phyloP scores from a whole-genome alignment of 345 rosid species.

The Bretschneidera sinensis region DNA sequence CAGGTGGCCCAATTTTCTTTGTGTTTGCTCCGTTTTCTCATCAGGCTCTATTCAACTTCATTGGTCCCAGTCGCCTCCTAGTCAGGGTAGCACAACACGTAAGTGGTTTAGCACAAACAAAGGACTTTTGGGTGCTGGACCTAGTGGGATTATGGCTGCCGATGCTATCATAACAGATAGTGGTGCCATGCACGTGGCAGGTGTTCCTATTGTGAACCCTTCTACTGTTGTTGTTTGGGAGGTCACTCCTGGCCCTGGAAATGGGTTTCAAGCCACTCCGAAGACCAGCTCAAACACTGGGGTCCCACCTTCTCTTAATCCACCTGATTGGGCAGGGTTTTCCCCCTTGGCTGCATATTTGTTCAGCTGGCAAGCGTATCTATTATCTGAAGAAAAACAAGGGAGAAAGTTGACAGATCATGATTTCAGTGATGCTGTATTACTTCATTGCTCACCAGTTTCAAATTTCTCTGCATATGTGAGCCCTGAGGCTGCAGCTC shows the following conservation, averaged over 20 bases:
- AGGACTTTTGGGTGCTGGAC: conserved; percentile 99
- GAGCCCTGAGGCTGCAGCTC: conserved; percentile 97
- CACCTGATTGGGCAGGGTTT: conserved; percentile 94
- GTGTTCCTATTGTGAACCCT: conserved; percentile 98
- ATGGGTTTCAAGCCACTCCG: conserved; percentile 79
- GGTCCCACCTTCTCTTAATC: conserved; percentile 81
- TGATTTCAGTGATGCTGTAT: conserved; percentile 54
- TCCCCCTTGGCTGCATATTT: conserved; percentile 95
- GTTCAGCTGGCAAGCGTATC: conserved; percentile 95
- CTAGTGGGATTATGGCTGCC: conserved; percentile 99
- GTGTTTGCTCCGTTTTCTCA: conserved; percentile 95
- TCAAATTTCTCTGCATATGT: conserved; percentile 99
- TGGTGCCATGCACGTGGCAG: conserved; percentile 98
- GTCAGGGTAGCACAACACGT: conserved; percentile 55
- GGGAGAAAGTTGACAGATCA: conserved; percentile 65
- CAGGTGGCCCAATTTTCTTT: conserved; percentile 98
- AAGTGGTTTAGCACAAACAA: conserved; percentile 97
- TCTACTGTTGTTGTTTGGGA: conserved; percentile 99
- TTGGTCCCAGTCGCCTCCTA: conserved; percentile 96
- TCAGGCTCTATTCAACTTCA: conserved; percentile 97
- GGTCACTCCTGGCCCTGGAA: conserved; percentile 96
- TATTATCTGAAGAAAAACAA: conserved; percentile 71
- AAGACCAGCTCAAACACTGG: conserved; percentile 54
- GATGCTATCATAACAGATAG: conserved; percentile 96
- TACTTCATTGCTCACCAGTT: conserved; percentile 94